Evolutionary conservation across 805 yeast species (phyloP).

Genomic region (Saturnispora hagleri): DNA sequence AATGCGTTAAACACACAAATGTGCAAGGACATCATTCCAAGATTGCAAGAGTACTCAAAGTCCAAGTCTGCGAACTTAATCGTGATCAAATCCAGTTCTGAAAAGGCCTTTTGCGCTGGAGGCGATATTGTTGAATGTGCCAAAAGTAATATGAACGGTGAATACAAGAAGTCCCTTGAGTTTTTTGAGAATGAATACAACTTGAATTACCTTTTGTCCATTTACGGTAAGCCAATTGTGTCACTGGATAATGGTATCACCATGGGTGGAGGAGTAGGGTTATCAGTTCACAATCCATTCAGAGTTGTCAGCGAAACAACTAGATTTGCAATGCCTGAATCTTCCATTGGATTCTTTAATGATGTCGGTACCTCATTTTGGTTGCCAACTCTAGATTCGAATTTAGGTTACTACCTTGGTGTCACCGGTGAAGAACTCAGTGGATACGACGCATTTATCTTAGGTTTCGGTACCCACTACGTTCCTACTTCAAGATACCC

Average conservation of each 20-base stretch:
- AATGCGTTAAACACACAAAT: constrained; percentile 76
- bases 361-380: constrained; percentile 94
- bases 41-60: constrained; percentile 69
- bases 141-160: constrained; percentile 39
- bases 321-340: constrained; percentile 94
- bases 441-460: constrained; percentile 73
- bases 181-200: constrained; percentile 78
- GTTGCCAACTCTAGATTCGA: constrained; percentile 71
- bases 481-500: constrained; percentile 58
- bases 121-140: constrained; percentile 90
- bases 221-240: constrained; percentile 83
- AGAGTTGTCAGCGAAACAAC: constrained; percentile 90
- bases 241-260: constrained; percentile 84
- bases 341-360: constrained; percentile 92
- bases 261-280: constrained; percentile 98
- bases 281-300: constrained; percentile 84
- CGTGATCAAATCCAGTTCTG: constrained; percentile 55
- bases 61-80: constrained; percentile 55
- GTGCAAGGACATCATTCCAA: constrained; percentile 63
- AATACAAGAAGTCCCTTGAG: constrained; percentile 41
- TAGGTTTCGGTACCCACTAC: constrained; percentile 88
- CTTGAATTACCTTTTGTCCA: constrained; percentile 67
- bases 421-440: constrained; percentile 71
- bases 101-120: constrained; percentile 85
- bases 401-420: constrained; percentile 78